phyloP scores from a whole-genome alignment of 306 rosid species.

The barrel medic (Medicago truncatula) region MtrunA17r5.0-ANR NC_053047.1:79501-80000 shows the following conservation, averaged over 20 bases:
- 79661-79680: constrained; percentile 83
- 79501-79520: neutral
- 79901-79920: constrained; percentile 78
- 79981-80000: neutral
- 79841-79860: constrained; percentile 85
- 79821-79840: constrained; percentile 54
- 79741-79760: neutral
- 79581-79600: neutral
- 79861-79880: constrained; percentile 83
- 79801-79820: constrained; percentile 31
- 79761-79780: neutral
- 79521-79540: constrained; percentile 2
- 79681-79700: constrained; percentile 86
- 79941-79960: constrained; percentile 33
- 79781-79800: neutral
- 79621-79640: constrained; percentile 63
- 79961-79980: constrained; percentile 12
- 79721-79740: constrained; percentile 20
- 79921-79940: constrained; percentile 84
- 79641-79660: constrained; percentile 88
- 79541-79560: constrained; percentile 27
- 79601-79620: constrained; percentile 24
- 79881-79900: constrained; percentile 98
- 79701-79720: constrained; percentile 80
- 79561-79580: neutral